Evolutionary conservation across 768 basidiomycete genomes (phyloP).

Genomic region (Hypholoma sublateritium): DNA sequence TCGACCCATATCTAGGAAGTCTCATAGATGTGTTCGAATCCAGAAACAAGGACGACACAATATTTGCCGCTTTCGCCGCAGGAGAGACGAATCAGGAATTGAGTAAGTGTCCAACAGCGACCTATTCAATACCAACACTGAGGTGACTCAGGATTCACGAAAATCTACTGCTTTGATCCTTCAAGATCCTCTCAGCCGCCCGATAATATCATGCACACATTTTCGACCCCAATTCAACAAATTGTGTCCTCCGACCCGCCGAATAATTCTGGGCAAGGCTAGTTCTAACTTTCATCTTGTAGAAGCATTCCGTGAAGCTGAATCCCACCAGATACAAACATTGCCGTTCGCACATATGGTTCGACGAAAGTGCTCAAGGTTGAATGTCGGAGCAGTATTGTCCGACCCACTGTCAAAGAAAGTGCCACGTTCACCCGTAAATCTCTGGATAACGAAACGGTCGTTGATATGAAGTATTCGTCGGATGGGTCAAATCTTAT

Average conservation of each 20-base stretch:
- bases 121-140: background rate
- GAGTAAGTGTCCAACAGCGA: constrained; percentile 42
- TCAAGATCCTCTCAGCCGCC: constrained; percentile 37
- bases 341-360: constrained; percentile 28
- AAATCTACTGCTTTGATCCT: constrained; percentile 27
- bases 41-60: constrained; percentile 20
- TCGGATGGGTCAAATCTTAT: constrained; percentile 33
- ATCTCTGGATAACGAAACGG: constrained; percentile 37
- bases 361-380: constrained; percentile 16
- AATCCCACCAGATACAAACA: constrained; percentile 14
- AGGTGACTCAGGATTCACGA: constrained; percentile 47
- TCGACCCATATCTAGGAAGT: constrained; percentile 62
- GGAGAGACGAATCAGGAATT: constrained; percentile 59
- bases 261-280: constrained; percentile 6
- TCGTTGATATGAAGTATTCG: constrained; percentile 48
- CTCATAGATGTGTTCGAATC: constrained; percentile 41
- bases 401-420: constrained; percentile 18
- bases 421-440: constrained; percentile 37
- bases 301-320: no score
- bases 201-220: constrained; percentile 41
- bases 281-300: background rate
- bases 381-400: constrained; percentile 10
- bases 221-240: constrained; percentile 71
- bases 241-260: constrained; percentile 36
- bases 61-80: constrained; percentile 58